Conservation (phyloP, 148 eudicot species). For the Camellia japonica region DNA sequence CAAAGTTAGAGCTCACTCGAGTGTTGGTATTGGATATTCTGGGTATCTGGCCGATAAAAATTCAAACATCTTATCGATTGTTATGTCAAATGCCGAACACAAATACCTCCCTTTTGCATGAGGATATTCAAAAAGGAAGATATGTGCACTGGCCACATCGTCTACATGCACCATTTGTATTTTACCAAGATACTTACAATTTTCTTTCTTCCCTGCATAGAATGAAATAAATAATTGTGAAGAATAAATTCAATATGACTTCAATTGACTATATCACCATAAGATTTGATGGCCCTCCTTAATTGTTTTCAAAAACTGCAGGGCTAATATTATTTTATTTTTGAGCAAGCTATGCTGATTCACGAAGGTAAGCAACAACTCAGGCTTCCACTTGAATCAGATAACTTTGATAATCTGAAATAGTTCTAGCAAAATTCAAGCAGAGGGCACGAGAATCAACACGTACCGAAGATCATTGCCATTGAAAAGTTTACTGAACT, state of each 20-base stretch:
- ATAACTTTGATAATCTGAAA: too few species aligned
- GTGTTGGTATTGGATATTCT: constrained; percentile 17
- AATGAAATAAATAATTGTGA: neutral
- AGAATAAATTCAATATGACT: neutral
- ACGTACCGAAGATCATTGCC: constrained; percentile 36
- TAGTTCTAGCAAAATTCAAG: too few species aligned
- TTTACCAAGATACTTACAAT: neutral
- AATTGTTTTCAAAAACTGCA: too few species aligned
- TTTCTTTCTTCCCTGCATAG: constrained; percentile 9
- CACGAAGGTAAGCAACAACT: too few species aligned
- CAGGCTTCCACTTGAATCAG: neutral
- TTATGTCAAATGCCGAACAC: neutral
- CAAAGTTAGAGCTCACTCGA: constrained; percentile 10
- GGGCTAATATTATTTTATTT: too few species aligned
- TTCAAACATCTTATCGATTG: constrained; percentile 16
- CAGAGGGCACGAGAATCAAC: too few species aligned
- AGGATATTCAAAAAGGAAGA: too few species aligned
- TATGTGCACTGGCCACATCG: too few species aligned
- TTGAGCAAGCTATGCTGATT: too few species aligned
- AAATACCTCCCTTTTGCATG: too few species aligned
- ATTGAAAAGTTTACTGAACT: constrained; percentile 25
- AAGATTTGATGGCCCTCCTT: too few species aligned
- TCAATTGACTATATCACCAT: neutral
- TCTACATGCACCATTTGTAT: too few species aligned
- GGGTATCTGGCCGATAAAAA: constrained; percentile 24